Percentiles rank a stretch among this genome's conserved stretches.
phyloP scores from a whole-genome alignment of 2,329 filamentous ascomycete genomes.

The Coniochaeta ligniaria region DNA sequence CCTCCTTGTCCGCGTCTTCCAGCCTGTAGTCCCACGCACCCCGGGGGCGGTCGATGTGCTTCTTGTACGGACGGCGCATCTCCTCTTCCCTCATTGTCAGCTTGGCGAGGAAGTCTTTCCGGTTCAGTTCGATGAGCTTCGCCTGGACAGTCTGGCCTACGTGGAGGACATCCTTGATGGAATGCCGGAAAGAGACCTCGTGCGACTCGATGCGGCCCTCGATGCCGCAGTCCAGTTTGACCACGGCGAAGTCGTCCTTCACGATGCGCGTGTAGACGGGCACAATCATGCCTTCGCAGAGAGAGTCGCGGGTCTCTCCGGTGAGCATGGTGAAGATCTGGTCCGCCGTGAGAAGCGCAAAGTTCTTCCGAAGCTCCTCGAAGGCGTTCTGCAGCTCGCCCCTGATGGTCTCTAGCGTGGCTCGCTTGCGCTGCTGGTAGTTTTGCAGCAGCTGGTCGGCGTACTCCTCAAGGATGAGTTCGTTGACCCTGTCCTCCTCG shows the following conservation, averaged over 20 bases:
- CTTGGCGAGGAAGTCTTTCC: conserved; percentile 76
- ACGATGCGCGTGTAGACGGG: conserved; percentile 82
- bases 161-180: conserved; percentile 67
- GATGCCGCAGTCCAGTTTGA: conserved; percentile 87
- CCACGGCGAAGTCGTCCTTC: conserved; percentile 88
- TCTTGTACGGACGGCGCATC: conserved; percentile 65
- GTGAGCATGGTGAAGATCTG: conserved; percentile 96
- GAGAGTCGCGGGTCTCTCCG: conserved; percentile 78
- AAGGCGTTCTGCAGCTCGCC: conserved; percentile 89
- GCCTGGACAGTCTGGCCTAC: conserved; percentile 80
- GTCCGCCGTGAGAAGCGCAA: conserved; percentile 60
- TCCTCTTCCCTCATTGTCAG: conserved; percentile 79
- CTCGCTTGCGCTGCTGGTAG: conserved; percentile 89
- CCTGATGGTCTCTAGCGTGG: conserved; percentile 91
- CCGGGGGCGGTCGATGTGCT: conserved; percentile 61
- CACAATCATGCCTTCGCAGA: conserved; percentile 87
- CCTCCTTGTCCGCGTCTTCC: conserved; percentile 75
- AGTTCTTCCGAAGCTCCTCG: conserved; percentile 83
- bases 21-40: conserved; percentile 83
- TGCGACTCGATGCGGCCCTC: conserved; percentile 80
- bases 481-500: conserved; percentile 89
- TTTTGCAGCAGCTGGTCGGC: conserved; percentile 91
- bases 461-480: conserved; percentile 93
- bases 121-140: conserved; percentile 82
- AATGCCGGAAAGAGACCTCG: conserved; percentile 69